Evolutionary conservation across 306 rosid genomes (phyloP), one percentile per base, ranked within the genome.

Genomic region (Pterocarpus santalinus): DNA sequence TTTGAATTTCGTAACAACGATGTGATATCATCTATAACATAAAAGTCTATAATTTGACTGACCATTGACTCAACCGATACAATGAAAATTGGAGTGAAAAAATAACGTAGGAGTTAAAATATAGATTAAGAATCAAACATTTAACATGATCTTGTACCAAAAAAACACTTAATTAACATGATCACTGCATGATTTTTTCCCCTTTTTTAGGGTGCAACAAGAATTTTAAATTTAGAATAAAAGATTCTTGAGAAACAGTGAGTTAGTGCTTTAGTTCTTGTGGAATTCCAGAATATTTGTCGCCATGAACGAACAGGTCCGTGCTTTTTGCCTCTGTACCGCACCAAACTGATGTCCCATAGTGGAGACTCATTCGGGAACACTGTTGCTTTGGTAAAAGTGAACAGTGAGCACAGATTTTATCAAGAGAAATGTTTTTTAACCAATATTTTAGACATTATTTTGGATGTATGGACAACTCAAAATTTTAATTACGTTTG

Each of bases 241-340:
- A 9, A 28, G 66, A 39, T 63, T 70, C 1, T 78, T 58, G 70
- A 44, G 69, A 71, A 55, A 44, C 30, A 72, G 39, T 1, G 28
- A 49, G 39, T 39, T 1, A 3, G 10, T 61, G 46, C 34, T 69
- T 46, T 69, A 58, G 43, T 47, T 77, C 13, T 52, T 53, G 39
- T 78, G 80, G 82, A 77, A 77, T 65, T 81, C 70, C 78, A 77
- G 81, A 85, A 52, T 56, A 71, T 14, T 12, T 78, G 84, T 86
- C 84, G 69, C 73, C 85, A 55, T 85, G 44, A 85, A 55, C 69
- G 61, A 51, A 16, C 22, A 14, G 46, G 5, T 17, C 62, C 46
- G 69, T 79, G 78, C 68, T 33, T 61, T 77, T 65, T 78, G 60
- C 32, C 56, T 47, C 87, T 84, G 86, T 83, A 84, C 38, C 53